Conservation (phyloP, 805 yeast species). For the Schwanniomyces pseudopolymorphus region DNA sequence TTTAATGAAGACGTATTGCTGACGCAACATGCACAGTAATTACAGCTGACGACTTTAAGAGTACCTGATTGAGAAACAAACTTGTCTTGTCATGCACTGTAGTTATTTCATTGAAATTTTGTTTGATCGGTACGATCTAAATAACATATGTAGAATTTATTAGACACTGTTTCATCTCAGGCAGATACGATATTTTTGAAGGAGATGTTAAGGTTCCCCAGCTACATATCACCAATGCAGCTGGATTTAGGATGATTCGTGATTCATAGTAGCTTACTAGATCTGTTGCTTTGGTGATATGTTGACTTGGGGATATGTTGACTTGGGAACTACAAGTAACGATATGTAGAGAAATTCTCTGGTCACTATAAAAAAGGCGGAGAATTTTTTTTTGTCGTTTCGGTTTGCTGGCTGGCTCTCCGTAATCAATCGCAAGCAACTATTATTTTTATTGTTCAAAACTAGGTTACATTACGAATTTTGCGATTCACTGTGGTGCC, state of each 20-base stretch:
- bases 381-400: neutral
- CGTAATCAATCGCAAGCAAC: neutral
- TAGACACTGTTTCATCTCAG: neutral
- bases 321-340: too few relatives aligned
- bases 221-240: too few relatives aligned
- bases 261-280: too few relatives aligned
- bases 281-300: too few relatives aligned
- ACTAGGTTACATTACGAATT: neutral
- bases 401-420: neutral
- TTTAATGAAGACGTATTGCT: neutral
- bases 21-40: neutral
- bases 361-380: neutral
- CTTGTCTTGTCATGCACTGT: neutral
- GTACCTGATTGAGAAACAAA: neutral
- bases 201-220: too few relatives aligned
- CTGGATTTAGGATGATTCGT: too few relatives aligned
- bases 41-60: neutral
- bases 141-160: neutral
- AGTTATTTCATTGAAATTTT: neutral
- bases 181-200: neutral
- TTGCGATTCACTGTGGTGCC: neutral
- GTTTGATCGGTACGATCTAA: neutral
- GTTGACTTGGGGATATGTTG: too few relatives aligned
- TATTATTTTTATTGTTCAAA: neutral
- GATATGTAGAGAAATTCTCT: too few relatives aligned